Evolutionary conservation across 1,284 basidiomycete genomes (phyloP).

Genomic region (Marasmius tenuissimus): DNA sequence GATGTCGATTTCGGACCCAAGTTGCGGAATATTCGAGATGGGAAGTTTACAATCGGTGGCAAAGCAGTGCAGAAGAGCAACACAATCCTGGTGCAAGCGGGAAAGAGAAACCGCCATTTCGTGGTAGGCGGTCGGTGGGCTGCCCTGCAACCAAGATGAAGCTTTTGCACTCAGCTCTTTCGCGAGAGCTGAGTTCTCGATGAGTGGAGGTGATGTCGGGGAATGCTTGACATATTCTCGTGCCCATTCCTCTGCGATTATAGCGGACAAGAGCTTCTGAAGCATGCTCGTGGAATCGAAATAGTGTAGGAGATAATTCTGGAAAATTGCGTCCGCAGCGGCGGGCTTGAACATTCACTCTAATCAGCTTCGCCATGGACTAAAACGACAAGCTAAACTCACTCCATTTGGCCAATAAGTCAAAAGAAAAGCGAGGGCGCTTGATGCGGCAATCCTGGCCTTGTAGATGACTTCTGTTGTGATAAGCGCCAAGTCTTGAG

Average conservation of each 20-base stretch:
- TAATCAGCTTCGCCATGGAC: conserved; percentile 1
- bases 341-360: conserved; percentile 23
- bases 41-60: conserved; percentile 85
- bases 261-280: conserved; percentile 83
- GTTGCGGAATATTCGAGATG: conserved; percentile 73
- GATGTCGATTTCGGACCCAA: conserved; percentile 81
- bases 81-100: conserved; percentile 82
- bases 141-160: conserved; percentile 72
- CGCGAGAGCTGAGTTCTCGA: conserved; percentile 61
- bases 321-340: conserved; percentile 60
- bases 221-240: conserved; percentile 37
- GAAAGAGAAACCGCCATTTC: conserved; percentile 88
- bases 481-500: conserved; percentile 88
- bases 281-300: conserved; percentile 88
- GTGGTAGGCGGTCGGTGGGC: conserved; percentile 81
- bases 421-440: conserved; percentile 77
- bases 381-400: conserved; percentile 18
- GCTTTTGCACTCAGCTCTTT: conserved; percentile 66
- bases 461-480: conserved; percentile 79
- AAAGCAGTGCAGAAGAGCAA: conserved; percentile 80
- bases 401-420: conserved; percentile 67
- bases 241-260: conserved; percentile 95
- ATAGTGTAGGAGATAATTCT: conserved; percentile 75
- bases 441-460: conserved; percentile 81
- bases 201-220: conserved; percentile 38